Evolutionary conservation across 225 moss, liverwort and hornwort species (phyloP).

Genomic region (Sphagnum contortum): DNA sequence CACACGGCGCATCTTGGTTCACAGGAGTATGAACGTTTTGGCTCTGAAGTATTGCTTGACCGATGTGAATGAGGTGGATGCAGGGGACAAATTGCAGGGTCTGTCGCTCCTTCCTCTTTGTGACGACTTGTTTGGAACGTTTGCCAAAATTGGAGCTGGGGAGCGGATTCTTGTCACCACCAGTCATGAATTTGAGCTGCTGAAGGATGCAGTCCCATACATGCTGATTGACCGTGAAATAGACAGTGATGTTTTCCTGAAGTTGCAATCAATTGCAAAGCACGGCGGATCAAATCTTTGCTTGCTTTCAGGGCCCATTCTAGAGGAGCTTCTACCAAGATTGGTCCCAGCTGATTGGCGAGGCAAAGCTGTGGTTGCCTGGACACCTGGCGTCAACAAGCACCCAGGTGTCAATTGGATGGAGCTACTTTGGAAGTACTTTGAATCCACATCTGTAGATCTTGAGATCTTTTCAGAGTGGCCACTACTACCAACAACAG

Average conservation of each 20-base stretch:
- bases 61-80: slow-evolving; percentile 56
- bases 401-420: slow-evolving; percentile 66
- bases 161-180: slow-evolving; percentile 41
- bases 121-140: slow-evolving; percentile 51
- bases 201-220: slow-evolving; percentile 47
- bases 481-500: slow-evolving; percentile 74
- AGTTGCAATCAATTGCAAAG: slow-evolving; percentile 49
- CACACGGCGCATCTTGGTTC: slow-evolving; percentile 47
- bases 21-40: slow-evolving; percentile 40
- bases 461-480: slow-evolving; percentile 62
- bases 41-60: slow-evolving; percentile 75
- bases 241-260: slow-evolving; percentile 40
- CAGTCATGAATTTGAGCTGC: slow-evolving; percentile 52
- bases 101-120: slow-evolving; percentile 65
- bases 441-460: slow-evolving; percentile 42
- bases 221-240: slow-evolving; percentile 60
- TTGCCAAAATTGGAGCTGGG: slow-evolving; percentile 47
- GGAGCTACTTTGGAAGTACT: slow-evolving; percentile 66
- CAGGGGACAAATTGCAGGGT: slow-evolving; percentile 58
- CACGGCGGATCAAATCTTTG: slow-evolving; percentile 59
- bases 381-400: slow-evolving; percentile 51
- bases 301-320: slow-evolving; percentile 40
- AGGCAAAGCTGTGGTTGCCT: slow-evolving; percentile 46
- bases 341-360: slow-evolving; percentile 71
- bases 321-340: slow-evolving; percentile 59